Conservation (phyloP, 345 rosid species). For the Brassica incana region DNA sequence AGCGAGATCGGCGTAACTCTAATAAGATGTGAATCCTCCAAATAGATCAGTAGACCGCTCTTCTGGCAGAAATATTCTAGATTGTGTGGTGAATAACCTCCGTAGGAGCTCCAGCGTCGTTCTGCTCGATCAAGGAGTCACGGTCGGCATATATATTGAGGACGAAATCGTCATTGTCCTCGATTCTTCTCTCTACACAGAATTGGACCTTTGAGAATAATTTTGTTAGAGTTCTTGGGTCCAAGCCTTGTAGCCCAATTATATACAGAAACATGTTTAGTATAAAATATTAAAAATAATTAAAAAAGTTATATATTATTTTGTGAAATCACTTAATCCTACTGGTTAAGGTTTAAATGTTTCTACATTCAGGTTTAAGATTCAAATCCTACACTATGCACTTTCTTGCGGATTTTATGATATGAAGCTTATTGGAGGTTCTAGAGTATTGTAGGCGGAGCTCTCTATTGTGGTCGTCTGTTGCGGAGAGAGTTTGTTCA, state of each 20-base stretch:
- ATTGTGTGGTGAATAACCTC: conserved; percentile 85
- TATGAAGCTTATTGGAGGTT: too few relatives aligned
- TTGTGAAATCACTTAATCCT: too few relatives aligned
- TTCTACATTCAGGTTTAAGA: too few relatives aligned
- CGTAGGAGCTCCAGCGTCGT: conserved; percentile 71
- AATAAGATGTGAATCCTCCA: conserved; percentile 88
- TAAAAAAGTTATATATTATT: too few relatives aligned
- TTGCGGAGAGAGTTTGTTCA: too few relatives aligned
- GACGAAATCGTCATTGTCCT: conserved; percentile 83
- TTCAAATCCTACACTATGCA: too few relatives aligned
- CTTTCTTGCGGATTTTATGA: too few relatives aligned
- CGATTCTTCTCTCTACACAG: conserved; percentile 75
- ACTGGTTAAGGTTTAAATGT: too few relatives aligned
- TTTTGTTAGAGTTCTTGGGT: conserved; percentile 81
- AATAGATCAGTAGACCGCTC: conserved; percentile 75
- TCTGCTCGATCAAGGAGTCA: conserved; percentile 66
- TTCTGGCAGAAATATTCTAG: conserved; percentile 92
- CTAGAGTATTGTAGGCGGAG: too few relatives aligned
- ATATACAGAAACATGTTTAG: background rate
- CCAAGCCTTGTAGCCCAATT: conserved; percentile 61
- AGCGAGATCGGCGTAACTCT: conserved; percentile 63
- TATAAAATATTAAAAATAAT: background rate
- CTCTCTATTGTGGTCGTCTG: too few relatives aligned
- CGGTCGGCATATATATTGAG: conserved; percentile 84
- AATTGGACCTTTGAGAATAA: conserved; percentile 78